Conservation (phyloP, 345 rosid genomes). For the Erucastrum elatum region DNA sequence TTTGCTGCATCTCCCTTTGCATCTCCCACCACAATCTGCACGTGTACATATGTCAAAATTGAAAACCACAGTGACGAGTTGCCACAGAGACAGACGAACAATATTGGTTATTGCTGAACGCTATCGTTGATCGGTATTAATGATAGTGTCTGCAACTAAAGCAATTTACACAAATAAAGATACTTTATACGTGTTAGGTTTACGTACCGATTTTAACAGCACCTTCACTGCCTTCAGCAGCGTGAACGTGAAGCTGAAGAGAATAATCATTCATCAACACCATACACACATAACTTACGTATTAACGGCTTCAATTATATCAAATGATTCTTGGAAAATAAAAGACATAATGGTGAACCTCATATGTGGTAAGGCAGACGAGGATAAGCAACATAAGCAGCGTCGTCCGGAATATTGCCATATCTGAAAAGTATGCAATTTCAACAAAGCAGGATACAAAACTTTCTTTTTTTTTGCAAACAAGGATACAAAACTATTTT, state of each 20-base stretch:
- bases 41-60: no score
- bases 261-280: background rate
- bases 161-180: no score
- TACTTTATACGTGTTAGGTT: background rate
- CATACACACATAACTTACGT: no score
- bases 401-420: slow-evolving; percentile 15
- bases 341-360: slow-evolving; percentile 17
- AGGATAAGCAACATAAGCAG: slow-evolving; percentile 21
- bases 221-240: slow-evolving; percentile 18
- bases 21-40: slow-evolving; percentile 40
- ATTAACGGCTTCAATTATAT: no score
- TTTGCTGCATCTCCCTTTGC: slow-evolving; percentile 44
- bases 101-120: background rate
- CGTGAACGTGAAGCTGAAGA: slow-evolving; percentile 27
- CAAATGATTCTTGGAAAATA: background rate
- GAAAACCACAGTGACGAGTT: no score
- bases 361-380: slow-evolving; percentile 23
- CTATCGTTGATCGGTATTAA: background rate
- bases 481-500: no score
- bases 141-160: background rate
- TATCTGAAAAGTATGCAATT: background rate
- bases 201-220: slow-evolving; percentile 24
- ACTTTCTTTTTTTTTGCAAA: no score
- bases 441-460: background rate
- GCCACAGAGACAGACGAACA: background rate